Conservation (phyloP, 257 asterid genomes). For the Buddleja alternifolia region DNA sequence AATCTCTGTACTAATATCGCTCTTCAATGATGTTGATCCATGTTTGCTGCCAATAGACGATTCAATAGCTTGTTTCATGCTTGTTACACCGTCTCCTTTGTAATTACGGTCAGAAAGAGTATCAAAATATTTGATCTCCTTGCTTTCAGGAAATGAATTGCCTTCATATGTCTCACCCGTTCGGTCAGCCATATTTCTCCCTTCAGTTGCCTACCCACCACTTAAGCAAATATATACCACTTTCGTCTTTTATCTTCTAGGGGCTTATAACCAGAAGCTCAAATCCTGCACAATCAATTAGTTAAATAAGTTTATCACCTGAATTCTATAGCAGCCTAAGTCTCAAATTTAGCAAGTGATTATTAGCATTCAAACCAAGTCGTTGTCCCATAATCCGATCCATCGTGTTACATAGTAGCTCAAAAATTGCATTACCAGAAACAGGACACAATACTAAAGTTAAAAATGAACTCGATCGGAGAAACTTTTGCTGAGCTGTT, state of each 20-base stretch:
- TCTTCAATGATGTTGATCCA: slow-evolving; percentile 35
- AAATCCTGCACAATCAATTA: slow-evolving; percentile 28
- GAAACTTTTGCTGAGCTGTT: slow-evolving; percentile 3
- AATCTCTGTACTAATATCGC: slow-evolving; percentile 40
- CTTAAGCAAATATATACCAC: background rate
- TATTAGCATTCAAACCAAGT: background rate
- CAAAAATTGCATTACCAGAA: slow-evolving; percentile 21
- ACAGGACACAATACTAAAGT: background rate
- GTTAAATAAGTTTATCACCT: slow-evolving; percentile 11
- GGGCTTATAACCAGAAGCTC: slow-evolving; percentile 8
- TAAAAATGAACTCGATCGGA: slow-evolving; percentile 7
- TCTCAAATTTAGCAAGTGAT: slow-evolving; percentile 5
- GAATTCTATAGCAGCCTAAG: slow-evolving; percentile 7
- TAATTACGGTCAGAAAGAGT: background rate
- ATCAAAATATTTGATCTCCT: slow-evolving; percentile 15
- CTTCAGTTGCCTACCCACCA: slow-evolving; percentile 16
- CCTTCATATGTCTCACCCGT: slow-evolving; percentile 27
- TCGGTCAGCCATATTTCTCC: slow-evolving; percentile 33
- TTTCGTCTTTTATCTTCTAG: slow-evolving; percentile 4
- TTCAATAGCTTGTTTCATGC: slow-evolving; percentile 27
- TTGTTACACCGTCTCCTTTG: slow-evolving; percentile 8
- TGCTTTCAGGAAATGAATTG: slow-evolving; percentile 21
- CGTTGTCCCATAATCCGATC: background rate
- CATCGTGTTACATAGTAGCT: no score
- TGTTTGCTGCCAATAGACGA: slow-evolving; percentile 28